These are phyloP conservation scores for Penicillium canariense DNA, from an alignment of 495 filamentous ascomycete species.

Conservation along the genomic window DNA sequence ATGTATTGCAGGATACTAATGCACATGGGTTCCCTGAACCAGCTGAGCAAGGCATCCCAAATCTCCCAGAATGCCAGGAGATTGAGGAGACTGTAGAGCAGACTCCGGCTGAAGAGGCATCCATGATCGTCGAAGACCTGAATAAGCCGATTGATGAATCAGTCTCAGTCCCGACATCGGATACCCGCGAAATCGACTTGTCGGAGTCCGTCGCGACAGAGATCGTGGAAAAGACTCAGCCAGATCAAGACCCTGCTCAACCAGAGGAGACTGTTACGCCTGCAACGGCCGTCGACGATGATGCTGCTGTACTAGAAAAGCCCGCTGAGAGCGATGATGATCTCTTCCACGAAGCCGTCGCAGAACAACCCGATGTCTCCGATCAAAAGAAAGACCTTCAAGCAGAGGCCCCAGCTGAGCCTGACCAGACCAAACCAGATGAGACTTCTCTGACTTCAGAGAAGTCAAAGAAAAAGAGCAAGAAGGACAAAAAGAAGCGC, in stretches of 20 bases:
- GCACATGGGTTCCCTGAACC: not conserved
- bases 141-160: not conserved
- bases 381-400: constrained; percentile 5
- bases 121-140: not conserved
- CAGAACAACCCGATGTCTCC: constrained; percentile 12
- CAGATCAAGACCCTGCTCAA: not conserved
- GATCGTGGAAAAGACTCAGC: not conserved
- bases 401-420: constrained; percentile 6
- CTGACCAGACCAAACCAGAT: too few species aligned
- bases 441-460: constrained; percentile 13
- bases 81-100: constrained; percentile 5
- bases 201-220: not conserved
- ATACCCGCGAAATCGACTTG: not conserved
- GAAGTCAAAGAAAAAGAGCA: constrained; percentile 29
- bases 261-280: not conserved
- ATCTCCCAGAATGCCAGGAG: constrained; percentile 4
- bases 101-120: not conserved
- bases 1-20: constrained; percentile 1
- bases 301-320: constrained; percentile 3
- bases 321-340: constrained; percentile 20
- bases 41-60: constrained; percentile 1
- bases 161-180: not conserved
- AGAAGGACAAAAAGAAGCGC: constrained; percentile 36
- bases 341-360: constrained; percentile 26
- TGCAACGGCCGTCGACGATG: not conserved